These are phyloP conservation scores for Calocybe cyanea DNA, from an alignment of 768 basidiomycete genomes.

Conservation along the genomic window DNA sequence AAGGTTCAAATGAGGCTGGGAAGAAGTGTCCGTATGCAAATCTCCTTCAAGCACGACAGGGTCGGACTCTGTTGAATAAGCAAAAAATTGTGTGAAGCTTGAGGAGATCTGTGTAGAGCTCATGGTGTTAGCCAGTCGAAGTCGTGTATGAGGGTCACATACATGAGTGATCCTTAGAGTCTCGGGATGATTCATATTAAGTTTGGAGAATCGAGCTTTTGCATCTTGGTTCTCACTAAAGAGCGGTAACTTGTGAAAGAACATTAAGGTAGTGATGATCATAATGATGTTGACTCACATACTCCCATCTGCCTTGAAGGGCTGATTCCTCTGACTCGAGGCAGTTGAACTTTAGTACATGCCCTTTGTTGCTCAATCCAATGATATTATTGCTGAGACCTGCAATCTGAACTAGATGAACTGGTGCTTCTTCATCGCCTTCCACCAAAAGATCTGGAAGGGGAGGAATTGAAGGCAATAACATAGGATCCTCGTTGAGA, in stretches of 20 bases:
- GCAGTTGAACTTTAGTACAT: conserved; percentile 62
- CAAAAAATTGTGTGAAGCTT: conserved; percentile 78
- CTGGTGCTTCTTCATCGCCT: conserved; percentile 23
- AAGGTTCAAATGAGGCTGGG: conserved; percentile 59
- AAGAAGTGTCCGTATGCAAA: conserved; percentile 36
- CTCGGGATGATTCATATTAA: conserved; percentile 28
- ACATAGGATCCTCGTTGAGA: conserved; percentile 47
- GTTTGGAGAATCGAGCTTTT: conserved; percentile 18
- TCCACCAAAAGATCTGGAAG: conserved; percentile 48
- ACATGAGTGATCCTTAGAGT: conserved; percentile 77
- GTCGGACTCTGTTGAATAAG: conserved; percentile 65
- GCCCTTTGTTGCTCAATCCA: conserved; percentile 76
- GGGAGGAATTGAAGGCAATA: conserved; percentile 57
- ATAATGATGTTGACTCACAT: conserved; percentile 45
- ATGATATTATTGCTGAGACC: conserved; percentile 69
- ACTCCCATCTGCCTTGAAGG: conserved; percentile 56
- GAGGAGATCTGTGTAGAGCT: conserved; percentile 63
- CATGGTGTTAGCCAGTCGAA: background rate
- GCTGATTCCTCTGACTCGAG: conserved; percentile 38
- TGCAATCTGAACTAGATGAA: conserved; percentile 74
- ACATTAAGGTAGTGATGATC: background rate
- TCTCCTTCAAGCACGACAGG: conserved; percentile 77
- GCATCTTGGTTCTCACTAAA: conserved; percentile 66
- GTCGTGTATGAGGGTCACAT: conserved; percentile 6
- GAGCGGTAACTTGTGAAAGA: conserved; percentile 53